Conservation (phyloP, 768 basidiomycete genomes). For the Chalciporus piperatus region DNA sequence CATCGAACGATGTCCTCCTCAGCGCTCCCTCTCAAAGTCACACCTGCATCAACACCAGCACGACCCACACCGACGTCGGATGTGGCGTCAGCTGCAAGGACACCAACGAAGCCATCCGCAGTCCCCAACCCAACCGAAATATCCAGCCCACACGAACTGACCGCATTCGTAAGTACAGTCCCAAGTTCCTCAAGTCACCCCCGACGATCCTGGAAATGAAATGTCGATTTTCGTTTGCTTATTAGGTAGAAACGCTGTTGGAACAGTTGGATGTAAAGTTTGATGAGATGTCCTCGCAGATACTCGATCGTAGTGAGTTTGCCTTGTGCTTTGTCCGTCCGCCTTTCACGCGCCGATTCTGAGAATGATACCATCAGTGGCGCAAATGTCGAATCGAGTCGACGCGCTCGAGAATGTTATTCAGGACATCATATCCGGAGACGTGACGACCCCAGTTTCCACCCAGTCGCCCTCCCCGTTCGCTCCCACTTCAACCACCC, state of each 20-base stretch:
- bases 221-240: neutral
- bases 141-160: slow-evolving; percentile 91
- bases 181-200: neutral
- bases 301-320: slow-evolving; percentile 76
- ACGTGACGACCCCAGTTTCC: slow-evolving; percentile 46
- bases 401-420: slow-evolving; percentile 88
- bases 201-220: slow-evolving; percentile 1
- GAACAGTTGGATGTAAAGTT: slow-evolving; percentile 89
- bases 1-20: slow-evolving; percentile 41
- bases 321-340: slow-evolving; percentile 3
- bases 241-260: slow-evolving; percentile 81
- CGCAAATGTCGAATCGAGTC: slow-evolving; percentile 88
- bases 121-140: slow-evolving; percentile 55
- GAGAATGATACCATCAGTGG: slow-evolving; percentile 54
- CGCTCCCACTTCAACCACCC: slow-evolving; percentile 14
- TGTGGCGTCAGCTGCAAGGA: slow-evolving; percentile 26
- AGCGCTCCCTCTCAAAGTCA: slow-evolving; percentile 66
- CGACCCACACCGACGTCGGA: slow-evolving; percentile 31
- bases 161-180: slow-evolving; percentile 74
- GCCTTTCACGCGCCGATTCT: neutral
- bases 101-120: slow-evolving; percentile 47
- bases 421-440: slow-evolving; percentile 87
- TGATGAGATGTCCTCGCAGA: slow-evolving; percentile 89
- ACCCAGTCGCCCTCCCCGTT: slow-evolving; percentile 61
- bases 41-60: slow-evolving; percentile 52